Base-by-base conservation (phyloP, 768 basidiomycete species). In the Xerocomus potaroensis region DNA sequence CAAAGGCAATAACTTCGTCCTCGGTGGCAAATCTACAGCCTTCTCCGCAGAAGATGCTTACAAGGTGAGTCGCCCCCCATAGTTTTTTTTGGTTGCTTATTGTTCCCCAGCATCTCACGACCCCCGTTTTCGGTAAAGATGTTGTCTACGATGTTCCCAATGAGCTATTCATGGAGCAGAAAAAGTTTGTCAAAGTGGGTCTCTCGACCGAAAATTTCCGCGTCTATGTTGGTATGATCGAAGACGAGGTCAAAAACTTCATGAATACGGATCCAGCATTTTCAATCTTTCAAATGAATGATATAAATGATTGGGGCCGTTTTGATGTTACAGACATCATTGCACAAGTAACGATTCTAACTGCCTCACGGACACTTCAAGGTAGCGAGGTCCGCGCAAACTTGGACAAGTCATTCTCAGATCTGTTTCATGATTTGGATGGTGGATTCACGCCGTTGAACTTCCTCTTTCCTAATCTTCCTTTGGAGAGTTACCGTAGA, bases 71-170 rank as follows among this genome's bases (percentile, higher is more conserved):
- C 15, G 29, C 1, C 22, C 9, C 8, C 24, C n/a, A n/a, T 38
- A 1, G 10, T 5, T 26, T n/a, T n/a, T 24, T 12, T 8, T 19
- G 2, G 8, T 29, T 42, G 27, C 41, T 30, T 22, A 61, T 32
- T 16, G 45, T 36, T 7, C 26, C 22, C 12, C 55, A 95, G 92
- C 87, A 89, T 62, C 70, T 94, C 36, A 95, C 93, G 0, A 94
- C 87, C 0, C 95, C 95, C 4, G 84, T 98, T 11, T 99, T 99
- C 60, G 96, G 96, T 36, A 92, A 91, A 61, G 94, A 91, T 38
- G 96, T 99, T 37, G 94, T 97, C 10, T 99, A 98, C 64, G 96
- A 98, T 58, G 83, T 90, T 41, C 95, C 96, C 26, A 98, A 98
- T 66, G 89, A 94, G 38, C 71, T 88, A 36, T 84, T 99, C 68